Evolutionary conservation across 352 stramenopile genomes (phyloP), one percentile per base, ranked within the genome.

Genomic region (Plasmopara muralis): DNA sequence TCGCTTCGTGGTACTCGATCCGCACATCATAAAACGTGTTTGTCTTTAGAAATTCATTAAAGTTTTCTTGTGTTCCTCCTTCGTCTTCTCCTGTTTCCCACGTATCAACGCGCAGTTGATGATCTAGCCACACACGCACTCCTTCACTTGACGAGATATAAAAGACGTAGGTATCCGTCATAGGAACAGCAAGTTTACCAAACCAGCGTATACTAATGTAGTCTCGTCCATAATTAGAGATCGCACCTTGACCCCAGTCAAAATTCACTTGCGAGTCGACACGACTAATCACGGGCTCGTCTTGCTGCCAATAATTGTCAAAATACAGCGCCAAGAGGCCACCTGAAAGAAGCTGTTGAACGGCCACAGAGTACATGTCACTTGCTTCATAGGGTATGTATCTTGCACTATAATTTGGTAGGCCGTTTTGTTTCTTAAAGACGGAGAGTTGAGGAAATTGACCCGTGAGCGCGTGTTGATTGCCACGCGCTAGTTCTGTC

Each of bases 221-320:
- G 54, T 99, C 95, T 16, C 89, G 72, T 5, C 89, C 90, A 54
- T 95, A 98, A 28, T 83, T 73, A 4, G 95, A 98, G 47, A 99
- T 91, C 25, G 86, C 53, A 14, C 76, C 73, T n/a, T 82, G 83
- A 9, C 93, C 93, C 85, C 87, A 97, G 61, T 95, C 69, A 50
- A 97, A 97, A 13, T 84, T 60, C 25, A 97, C 65, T 28, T 70
- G 71, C 10, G 81, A 44, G 53, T 98, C 95, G 3, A 98, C 70
- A 38, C 85, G 66, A 13, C 82, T 64, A 18, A 97, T 73, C n/a
- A 88, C 83, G 8, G 94, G 89, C 5, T 77, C 70, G 40, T 95
- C 94, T 53, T 97, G 77, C 13, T 98, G 66, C 93, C 94, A 99
- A 60, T 91, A 96, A 56, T 98, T 98, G 55, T 98, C 94, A 55